Conservation (phyloP, 2,329 filamentous ascomycete species). For the Dactylellina parvicollis region DNA sequence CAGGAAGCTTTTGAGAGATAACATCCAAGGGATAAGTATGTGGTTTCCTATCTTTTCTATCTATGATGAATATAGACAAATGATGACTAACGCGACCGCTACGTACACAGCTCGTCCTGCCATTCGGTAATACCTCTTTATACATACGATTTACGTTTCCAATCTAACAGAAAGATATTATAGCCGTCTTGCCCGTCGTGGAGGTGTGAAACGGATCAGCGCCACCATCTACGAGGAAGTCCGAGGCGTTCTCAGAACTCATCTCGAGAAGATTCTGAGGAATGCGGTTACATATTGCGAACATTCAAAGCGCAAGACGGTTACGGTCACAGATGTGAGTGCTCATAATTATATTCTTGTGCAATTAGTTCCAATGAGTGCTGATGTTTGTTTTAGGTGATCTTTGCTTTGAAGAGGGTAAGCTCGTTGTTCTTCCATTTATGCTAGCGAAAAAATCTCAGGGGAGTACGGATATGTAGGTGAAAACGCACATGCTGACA, state of each 20-base stretch:
- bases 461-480: background rate
- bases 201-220: slow-evolving; percentile 79
- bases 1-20: slow-evolving; percentile 66
- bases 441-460: no score
- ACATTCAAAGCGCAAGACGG: slow-evolving; percentile 69
- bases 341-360: background rate
- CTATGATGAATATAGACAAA: slow-evolving; percentile 1
- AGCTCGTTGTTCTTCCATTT: slow-evolving; percentile 59
- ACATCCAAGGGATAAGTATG: slow-evolving; percentile 67
- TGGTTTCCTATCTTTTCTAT: slow-evolving; percentile 56
- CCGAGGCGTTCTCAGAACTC: slow-evolving; percentile 65
- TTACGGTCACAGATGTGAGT: slow-evolving; percentile 71
- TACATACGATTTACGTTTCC: background rate
- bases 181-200: slow-evolving; percentile 77
- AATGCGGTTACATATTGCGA: slow-evolving; percentile 67
- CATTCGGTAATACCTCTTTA: slow-evolving; percentile 11
- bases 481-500: background rate
- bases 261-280: slow-evolving; percentile 66
- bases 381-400: slow-evolving; percentile 63
- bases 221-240: slow-evolving; percentile 72
- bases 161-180: slow-evolving; percentile 9
- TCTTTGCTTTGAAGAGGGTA: slow-evolving; percentile 65
- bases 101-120: slow-evolving; percentile 12
- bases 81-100: background rate
- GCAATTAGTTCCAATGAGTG: slow-evolving; percentile 17